Percentiles rank a stretch among this genome's conserved stretches.
These are phyloP conservation scores for Alternaria arbusti DNA, from an alignment of 2,329 filamentous ascomycete species.

Conservation along the genomic window DNA sequence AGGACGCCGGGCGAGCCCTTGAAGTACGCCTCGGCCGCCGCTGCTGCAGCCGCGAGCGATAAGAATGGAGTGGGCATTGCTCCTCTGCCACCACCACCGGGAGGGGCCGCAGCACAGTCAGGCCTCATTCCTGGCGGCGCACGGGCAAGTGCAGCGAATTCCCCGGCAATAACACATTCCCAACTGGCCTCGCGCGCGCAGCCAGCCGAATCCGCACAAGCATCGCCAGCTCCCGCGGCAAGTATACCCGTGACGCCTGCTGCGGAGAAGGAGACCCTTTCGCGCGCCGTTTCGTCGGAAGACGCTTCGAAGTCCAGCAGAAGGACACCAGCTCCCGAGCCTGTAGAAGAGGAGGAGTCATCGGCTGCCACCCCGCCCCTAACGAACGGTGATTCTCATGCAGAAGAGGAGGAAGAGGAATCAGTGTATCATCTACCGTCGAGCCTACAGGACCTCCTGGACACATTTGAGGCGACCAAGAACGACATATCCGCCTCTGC, in stretches of 20 bases:
- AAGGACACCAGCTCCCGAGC: slow-evolving; percentile 40
- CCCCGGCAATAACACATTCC: slow-evolving; percentile 52
- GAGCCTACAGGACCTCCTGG: slow-evolving; percentile 85
- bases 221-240: slow-evolving; percentile 56
- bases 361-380: slow-evolving; percentile 47
- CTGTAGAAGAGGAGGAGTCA: slow-evolving; percentile 43
- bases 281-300: slow-evolving; percentile 40
- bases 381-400: slow-evolving; percentile 62
- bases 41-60: slow-evolving; percentile 88
- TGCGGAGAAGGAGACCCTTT: slow-evolving; percentile 51
- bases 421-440: slow-evolving; percentile 92
- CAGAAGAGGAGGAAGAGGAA: slow-evolving; percentile 68
- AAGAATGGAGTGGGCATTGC: slow-evolving; percentile 89
- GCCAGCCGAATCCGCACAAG: slow-evolving; percentile 48
- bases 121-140: slow-evolving; percentile 58
- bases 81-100: slow-evolving; percentile 88
- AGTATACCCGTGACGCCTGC: slow-evolving; percentile 56
- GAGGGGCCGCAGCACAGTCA: slow-evolving; percentile 53
- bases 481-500: slow-evolving; percentile 66
- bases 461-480: slow-evolving; percentile 86
- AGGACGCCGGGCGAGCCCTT: slow-evolving; percentile 86
- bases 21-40: slow-evolving; percentile 96
- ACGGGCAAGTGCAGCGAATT: slow-evolving; percentile 63
- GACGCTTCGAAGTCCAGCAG: slow-evolving; percentile 34
- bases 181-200: slow-evolving; percentile 50